Base-by-base conservation (phyloP, 192 early-diverging fungal genomes). In the Linderina pennispora region DNA sequence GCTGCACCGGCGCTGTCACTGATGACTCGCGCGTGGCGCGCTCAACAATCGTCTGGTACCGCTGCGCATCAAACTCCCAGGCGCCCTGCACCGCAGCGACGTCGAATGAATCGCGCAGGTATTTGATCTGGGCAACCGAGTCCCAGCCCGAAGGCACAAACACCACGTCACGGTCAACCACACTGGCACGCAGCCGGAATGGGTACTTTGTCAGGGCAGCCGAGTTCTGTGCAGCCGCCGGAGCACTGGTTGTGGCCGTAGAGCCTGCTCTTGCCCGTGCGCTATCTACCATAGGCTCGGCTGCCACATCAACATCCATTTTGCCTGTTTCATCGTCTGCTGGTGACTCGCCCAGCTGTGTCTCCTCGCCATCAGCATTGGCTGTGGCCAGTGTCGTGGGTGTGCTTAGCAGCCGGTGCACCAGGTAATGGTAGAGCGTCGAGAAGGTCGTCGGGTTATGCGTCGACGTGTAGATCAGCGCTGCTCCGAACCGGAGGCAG, bases 91-190 rank as follows among this genome's bases (percentile, higher is more conserved):
- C 50, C 14, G 68, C 62, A 4, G 77, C 55, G 50, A 82, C 84
- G 41, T 87, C 84, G 53, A 90, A 92, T 14, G 80, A 81, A 45
- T 81, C 83, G 17, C 81, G 76, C 26, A 89, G 45, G 19, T 87
- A 77, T 22, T 78, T 67, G 40, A 98, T 91, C 50, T 94, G 92
- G 22, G 84, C 85, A 76, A 82, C 86, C 15, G 86, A 85, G 63
- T 97, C 94, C 94, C 92, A 97, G 11, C 94, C 94, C 23, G 84
- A 65, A 7, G 94, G 94, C 25, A 97, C 86, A 60, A 90, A 70
- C 23, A 95, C 88, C 23, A 76, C 71, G 48, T 94, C 89, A 25
- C 91, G 84, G 35, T 95, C 93, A 25, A 95, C 81, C 3, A 92
- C 83, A 40, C 90, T 81, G 1, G 91, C 82, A 3, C 83, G 79